Base-by-base conservation (phyloP, 2,329 filamentous ascomycete genomes). In the Helicocarpus griseus region DNA sequence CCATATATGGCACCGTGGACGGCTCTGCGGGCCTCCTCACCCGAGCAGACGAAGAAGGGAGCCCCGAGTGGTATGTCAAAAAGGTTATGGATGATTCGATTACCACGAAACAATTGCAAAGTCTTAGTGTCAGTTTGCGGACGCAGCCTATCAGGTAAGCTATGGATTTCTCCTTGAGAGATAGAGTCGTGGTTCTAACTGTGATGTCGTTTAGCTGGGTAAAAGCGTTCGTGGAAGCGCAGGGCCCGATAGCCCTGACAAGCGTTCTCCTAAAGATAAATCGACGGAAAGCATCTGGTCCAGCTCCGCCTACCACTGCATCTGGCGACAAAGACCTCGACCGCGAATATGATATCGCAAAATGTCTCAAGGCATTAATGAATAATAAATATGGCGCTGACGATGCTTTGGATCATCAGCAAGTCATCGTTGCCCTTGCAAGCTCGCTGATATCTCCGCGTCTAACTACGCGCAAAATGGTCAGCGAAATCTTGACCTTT, bases 341-440 rank as follows among this genome's bases (percentile, higher is more conserved):
- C 64, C 82, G 86, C 59, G 90, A 95, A 71, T 97, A 97, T 66
- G 93, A 97, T 65, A 95, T 98, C 56, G 82, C 95, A 65, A 98
- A 98, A 73, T 97, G 93, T 73, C 72, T 98, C 53, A 97, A 97
- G 74, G 89, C 90, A 29, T 73, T 97, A 53, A 95, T 97, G 86
- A 98, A 98, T 81, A 98, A 96, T 79, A 96, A 95, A 68, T 97
- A 95, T 67, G 93, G 93, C 55, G 93, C 93, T 55, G 93, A 98
- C 66, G 90, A 98, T 77, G 93, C 93, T 17, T 76, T 98, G 52
- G 77, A 82, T 54, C 90, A 97, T 65, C 87, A 93, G 64, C 88
- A 91, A 65, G 87, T 97, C 56, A 85, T 96, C 56, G 82, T 94
- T 52, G 87, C 93, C 1, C 77, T 98, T 41, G 87, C 86, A 47